These are phyloP conservation scores for Magnusiomyces suaveolens DNA, from an alignment of 1,139 yeast species.

Conservation along the genomic window DNA sequence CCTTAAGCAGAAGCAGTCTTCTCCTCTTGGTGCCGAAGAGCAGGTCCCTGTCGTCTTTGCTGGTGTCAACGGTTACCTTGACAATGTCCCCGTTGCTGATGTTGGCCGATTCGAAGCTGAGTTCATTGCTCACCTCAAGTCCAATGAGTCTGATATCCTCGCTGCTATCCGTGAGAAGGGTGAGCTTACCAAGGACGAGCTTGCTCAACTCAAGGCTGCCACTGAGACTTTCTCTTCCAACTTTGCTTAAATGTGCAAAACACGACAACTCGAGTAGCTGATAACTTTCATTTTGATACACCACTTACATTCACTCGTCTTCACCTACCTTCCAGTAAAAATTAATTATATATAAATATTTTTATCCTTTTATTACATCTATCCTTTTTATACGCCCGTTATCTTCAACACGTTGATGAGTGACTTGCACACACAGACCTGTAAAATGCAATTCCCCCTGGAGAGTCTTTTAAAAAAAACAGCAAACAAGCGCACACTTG, in stretches of 20 bases:
- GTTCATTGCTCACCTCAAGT: slow-evolving; percentile 76
- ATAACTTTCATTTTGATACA: background rate
- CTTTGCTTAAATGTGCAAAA: slow-evolving; percentile 38
- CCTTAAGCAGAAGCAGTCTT: slow-evolving; percentile 94
- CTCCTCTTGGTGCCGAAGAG: slow-evolving; percentile 97
- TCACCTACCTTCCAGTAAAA: background rate
- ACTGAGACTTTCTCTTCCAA: slow-evolving; percentile 89
- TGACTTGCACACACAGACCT: no score
- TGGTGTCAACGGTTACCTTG: slow-evolving; percentile 93
- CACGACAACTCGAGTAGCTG: background rate
- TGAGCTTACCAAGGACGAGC: slow-evolving; percentile 78
- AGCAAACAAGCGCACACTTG: no score
- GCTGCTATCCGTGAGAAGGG: slow-evolving; percentile 82
- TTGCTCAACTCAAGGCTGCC: slow-evolving; percentile 80
- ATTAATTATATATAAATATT: no score
- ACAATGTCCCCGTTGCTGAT: slow-evolving; percentile 72
- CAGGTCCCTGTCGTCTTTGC: slow-evolving; percentile 98
- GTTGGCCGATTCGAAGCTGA: slow-evolving; percentile 87
- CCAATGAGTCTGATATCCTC: slow-evolving; percentile 79
- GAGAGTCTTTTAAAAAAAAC: no score
- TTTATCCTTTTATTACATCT: background rate
- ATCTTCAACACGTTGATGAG: no score
- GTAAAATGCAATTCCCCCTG: no score
- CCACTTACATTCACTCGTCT: background rate
- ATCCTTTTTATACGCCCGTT: no score